A percentile compares a stretch with the other conserved stretches of the same genome.
phyloP scores from a whole-genome alignment of 2,329 filamentous ascomycete species.

The Fusarium pininemorale region DNA sequence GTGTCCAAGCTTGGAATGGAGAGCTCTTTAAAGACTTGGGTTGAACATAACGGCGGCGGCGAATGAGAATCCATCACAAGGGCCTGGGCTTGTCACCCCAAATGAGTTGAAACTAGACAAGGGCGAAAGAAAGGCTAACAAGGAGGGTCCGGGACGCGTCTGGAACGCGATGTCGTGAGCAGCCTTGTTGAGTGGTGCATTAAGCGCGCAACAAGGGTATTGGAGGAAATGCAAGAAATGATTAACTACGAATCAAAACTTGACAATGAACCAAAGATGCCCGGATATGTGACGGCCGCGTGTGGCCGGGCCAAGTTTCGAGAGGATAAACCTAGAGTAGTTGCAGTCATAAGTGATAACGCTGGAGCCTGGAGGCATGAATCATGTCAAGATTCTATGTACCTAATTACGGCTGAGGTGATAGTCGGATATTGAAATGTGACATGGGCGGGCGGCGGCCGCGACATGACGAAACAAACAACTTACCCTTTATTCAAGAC shows the following conservation, averaged over 20 bases:
- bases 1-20: slow-evolving; percentile 13
- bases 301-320: slow-evolving; percentile 32
- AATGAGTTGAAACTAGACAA: slow-evolving; percentile 15
- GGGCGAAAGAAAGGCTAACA: slow-evolving; percentile 26
- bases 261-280: not conserved
- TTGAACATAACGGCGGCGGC: slow-evolving; percentile 11
- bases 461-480: not conserved
- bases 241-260: slow-evolving; percentile 34
- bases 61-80: slow-evolving; percentile 28
- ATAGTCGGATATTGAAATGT: slow-evolving; percentile 10
- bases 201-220: slow-evolving; percentile 38
- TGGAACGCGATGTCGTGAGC: slow-evolving; percentile 29
- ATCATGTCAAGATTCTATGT: slow-evolving; percentile 1
- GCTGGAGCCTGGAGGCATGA: not conserved
- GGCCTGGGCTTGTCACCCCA: slow-evolving; percentile 15
- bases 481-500: not conserved
- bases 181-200: slow-evolving; percentile 18
- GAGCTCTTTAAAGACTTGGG: not conserved
- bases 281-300: slow-evolving; percentile 27
- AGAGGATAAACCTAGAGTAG: slow-evolving; percentile 16
- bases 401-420: slow-evolving; percentile 13
- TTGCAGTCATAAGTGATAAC: slow-evolving; percentile 8
- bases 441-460: not conserved
- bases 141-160: slow-evolving; percentile 23
- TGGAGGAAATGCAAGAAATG: slow-evolving; percentile 6